These are phyloP conservation scores for Globisporangium abappressorium DNA, from an alignment of 352 stramenopile genomes.

Conservation along the genomic window DNA sequence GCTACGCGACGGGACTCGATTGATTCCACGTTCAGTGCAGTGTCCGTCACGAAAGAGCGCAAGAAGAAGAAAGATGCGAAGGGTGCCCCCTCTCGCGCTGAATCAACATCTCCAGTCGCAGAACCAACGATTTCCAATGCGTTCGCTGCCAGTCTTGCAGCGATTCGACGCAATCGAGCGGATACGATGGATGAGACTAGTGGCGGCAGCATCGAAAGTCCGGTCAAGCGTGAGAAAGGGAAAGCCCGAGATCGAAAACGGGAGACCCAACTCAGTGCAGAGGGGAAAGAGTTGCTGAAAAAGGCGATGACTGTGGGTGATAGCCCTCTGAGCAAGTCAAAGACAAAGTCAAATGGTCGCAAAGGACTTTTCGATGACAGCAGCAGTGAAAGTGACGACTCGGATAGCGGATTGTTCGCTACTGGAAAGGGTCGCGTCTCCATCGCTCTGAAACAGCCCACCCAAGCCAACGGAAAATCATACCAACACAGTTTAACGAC, in stretches of 20 bases:
- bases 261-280: constrained; percentile 69
- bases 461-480: constrained; percentile 9
- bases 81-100: constrained; percentile 7
- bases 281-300: constrained; percentile 71
- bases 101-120: background rate
- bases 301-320: constrained; percentile 51
- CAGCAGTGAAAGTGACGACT: constrained; percentile 46
- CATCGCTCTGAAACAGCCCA: constrained; percentile 15
- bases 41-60: constrained; percentile 24
- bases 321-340: constrained; percentile 15
- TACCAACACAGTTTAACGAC: constrained; percentile 16
- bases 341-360: constrained; percentile 33
- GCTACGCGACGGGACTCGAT: constrained; percentile 50
- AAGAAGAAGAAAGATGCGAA: constrained; percentile 22
- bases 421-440: constrained; percentile 21
- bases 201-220: constrained; percentile 18
- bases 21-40: constrained; percentile 36
- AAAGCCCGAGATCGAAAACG: constrained; percentile 54
- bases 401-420: constrained; percentile 50
- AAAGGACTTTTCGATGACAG: constrained; percentile 83
- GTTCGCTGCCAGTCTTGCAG: constrained; percentile 70
- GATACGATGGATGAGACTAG: constrained; percentile 56
- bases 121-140: constrained; percentile 53
- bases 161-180: constrained; percentile 65
- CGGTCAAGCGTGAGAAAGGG: constrained; percentile 13